Conservation (phyloP, 345 rosid species). For the Microthlaspi erraticum region DNA sequence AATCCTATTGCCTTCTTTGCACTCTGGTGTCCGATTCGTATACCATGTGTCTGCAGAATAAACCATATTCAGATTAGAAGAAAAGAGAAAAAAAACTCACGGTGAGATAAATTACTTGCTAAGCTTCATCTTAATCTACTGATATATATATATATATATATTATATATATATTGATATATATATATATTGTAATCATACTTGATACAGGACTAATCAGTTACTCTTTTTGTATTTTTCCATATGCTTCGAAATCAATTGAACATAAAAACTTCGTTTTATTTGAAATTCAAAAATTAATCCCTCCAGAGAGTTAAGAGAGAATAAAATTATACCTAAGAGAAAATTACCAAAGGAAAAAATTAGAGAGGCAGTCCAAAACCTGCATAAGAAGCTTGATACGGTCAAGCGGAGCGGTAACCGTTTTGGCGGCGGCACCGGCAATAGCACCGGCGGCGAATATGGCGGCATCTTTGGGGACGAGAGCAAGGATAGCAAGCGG, state of each 20-base stretch:
- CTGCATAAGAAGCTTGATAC: constrained; percentile 96
- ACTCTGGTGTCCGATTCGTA: constrained; percentile 67
- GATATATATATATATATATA: too few relatives aligned
- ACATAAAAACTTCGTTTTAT: too few relatives aligned
- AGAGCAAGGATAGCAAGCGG: constrained; percentile 74
- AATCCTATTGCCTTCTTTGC: constrained; percentile 85
- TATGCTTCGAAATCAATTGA: too few relatives aligned
- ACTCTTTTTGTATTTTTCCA: too few relatives aligned
- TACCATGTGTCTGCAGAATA: constrained; percentile 72
- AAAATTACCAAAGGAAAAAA: background rate
- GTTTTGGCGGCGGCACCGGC: constrained; percentile 97
- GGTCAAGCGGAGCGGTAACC: constrained; percentile 96
- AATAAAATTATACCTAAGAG: background rate
- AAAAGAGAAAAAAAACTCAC: background rate
- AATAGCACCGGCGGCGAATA: constrained; percentile 88
- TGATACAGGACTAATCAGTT: background rate
- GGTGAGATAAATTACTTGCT: background rate
- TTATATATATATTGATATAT: too few relatives aligned
- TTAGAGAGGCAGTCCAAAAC: constrained; percentile 40
- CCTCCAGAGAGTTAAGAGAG: too few relatives aligned
- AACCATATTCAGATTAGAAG: constrained; percentile 9
- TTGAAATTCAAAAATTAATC: too few relatives aligned
- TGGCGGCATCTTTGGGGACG: constrained; percentile 76
- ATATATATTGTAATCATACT: background rate
- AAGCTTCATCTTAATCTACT: constrained; percentile 4